Evolutionary conservation across 768 basidiomycete genomes (phyloP).

Genomic region (Psilocybe cyanescens): DNA sequence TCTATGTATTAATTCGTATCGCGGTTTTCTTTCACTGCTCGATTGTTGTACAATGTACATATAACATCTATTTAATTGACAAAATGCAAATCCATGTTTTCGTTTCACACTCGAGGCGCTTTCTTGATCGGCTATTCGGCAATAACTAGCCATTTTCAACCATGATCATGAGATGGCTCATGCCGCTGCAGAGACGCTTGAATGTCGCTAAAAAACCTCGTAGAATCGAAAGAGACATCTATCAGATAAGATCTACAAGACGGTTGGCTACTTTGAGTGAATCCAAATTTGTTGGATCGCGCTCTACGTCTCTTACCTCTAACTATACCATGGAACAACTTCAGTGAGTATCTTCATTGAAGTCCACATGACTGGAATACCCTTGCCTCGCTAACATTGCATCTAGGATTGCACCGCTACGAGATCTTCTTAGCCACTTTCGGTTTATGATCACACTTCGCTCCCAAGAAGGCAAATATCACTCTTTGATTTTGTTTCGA

Average conservation of each 20-base stretch:
- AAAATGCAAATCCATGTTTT: not conserved
- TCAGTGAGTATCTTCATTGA: conserved; percentile 22
- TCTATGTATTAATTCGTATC: not conserved
- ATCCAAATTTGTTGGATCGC: not conserved
- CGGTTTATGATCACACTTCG: conserved; percentile 64
- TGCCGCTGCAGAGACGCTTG: not conserved
- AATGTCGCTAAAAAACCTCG: not conserved
- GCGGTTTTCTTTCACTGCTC: too few species aligned
- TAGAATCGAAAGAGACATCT: not conserved
- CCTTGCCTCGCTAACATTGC: not conserved
- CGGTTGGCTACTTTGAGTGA: not conserved
- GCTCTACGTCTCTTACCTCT: not conserved
- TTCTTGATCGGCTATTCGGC: not conserved
- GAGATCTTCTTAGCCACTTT: conserved; percentile 53
- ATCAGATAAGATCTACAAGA: conserved; percentile 8
- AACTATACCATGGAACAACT: conserved; percentile 21
- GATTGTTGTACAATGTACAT: too few species aligned
- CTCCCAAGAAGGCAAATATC: conserved; percentile 60
- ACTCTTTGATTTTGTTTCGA: conserved; percentile 68
- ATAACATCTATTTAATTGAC: not conserved
- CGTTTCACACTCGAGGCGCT: not conserved
- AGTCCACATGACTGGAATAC: not conserved
- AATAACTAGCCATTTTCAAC: not conserved
- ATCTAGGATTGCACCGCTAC: conserved; percentile 47
- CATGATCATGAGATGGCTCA: not conserved